Percentiles rank a stretch among this genome's conserved stretches.
Conservation (phyloP, 2,329 filamentous ascomycete genomes). For the Colletotrichum somersetense region DNA sequence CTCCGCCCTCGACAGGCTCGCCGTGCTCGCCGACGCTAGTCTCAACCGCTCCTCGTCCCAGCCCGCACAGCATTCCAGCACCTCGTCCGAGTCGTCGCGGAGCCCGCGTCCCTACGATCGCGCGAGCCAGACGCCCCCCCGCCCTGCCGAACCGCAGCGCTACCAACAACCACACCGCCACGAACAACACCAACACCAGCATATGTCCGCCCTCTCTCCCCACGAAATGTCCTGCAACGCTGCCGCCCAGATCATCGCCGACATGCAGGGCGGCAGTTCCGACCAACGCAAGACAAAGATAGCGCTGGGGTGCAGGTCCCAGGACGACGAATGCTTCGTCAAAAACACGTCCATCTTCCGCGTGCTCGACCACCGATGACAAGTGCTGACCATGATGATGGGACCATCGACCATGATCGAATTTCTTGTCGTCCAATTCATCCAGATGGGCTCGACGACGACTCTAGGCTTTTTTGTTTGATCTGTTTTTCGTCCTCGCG, state of each 20-base stretch:
- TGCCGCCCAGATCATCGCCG: constrained; percentile 54
- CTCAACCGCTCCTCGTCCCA: constrained; percentile 18
- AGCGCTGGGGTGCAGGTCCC: constrained; percentile 48
- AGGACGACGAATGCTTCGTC: constrained; percentile 49
- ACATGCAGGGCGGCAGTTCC: constrained; percentile 53
- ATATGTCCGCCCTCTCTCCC: constrained; percentile 45
- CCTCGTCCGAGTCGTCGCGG: constrained; percentile 42
- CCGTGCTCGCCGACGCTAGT: constrained; percentile 56
- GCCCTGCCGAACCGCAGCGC: constrained; percentile 43
- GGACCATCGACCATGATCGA: not conserved
- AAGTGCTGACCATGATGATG: not conserved
- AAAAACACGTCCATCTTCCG: constrained; percentile 52
- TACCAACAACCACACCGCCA: not conserved
- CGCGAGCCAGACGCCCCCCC: constrained; percentile 29
- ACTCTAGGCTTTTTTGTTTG: not conserved
- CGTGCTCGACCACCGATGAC: constrained; percentile 48
- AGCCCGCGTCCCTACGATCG: constrained; percentile 34
- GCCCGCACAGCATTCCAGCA: constrained; percentile 47
- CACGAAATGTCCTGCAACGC: constrained; percentile 53
- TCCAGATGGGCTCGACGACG: not conserved
- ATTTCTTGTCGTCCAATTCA: not conserved
- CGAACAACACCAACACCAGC: not conserved
- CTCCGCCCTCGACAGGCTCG: constrained; percentile 51
- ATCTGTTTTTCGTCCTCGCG: not conserved
- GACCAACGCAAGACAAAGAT: constrained; percentile 47